Base-by-base conservation (phyloP, 208 protist species). In the Trypanosomatidae sp. region DNA sequence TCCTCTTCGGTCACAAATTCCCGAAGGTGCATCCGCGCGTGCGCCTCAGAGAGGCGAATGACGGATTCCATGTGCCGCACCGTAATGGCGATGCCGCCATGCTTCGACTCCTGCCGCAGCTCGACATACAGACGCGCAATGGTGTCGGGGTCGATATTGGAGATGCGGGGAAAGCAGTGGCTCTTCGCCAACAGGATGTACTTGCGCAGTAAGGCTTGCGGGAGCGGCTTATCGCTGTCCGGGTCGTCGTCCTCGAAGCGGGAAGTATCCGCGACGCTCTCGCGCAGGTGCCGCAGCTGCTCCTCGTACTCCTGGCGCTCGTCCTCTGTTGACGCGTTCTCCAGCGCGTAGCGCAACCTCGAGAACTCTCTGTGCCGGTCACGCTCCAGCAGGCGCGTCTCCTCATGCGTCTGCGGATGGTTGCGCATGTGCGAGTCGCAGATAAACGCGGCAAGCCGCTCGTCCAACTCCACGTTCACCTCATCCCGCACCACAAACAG, bases 51-150 rank as follows among this genome's bases (percentile, higher is more conserved):
- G 58, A 99, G 93, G 62, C 99, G 94, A 52, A 99, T 96, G 41
- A 99, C 95, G 0, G 97, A 99, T 91, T 99, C 99, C 70, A 99
- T 91, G 82, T 99, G 97, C 39, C 99, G 92, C 64, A 99, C 98
- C 1, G 98, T 99, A 79, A 99, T 99, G 5, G 96, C 82, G 15
- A 99, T 92, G 65, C 98, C 98, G 55, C 96, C 95, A 60, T 95
- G 91, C 79, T 90, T 91, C 17, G 91, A 91, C 76, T 99, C 98
- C 72, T 95, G 83, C 59, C 99, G 91, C 65, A 99, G 90, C 62
- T 99, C 95, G 13, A 92, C 93, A 85, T 99, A 99, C 15, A 99
- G 82, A 4, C 94, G 78, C 10, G 86, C 80, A 12, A 99, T 91
- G 59, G 97, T 98, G 74, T 99, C 94, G 25, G 81, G 84, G 66